Base-by-base conservation (phyloP, 371 early-diverging fungal species). In the Actinomortierella ambigua region DNA sequence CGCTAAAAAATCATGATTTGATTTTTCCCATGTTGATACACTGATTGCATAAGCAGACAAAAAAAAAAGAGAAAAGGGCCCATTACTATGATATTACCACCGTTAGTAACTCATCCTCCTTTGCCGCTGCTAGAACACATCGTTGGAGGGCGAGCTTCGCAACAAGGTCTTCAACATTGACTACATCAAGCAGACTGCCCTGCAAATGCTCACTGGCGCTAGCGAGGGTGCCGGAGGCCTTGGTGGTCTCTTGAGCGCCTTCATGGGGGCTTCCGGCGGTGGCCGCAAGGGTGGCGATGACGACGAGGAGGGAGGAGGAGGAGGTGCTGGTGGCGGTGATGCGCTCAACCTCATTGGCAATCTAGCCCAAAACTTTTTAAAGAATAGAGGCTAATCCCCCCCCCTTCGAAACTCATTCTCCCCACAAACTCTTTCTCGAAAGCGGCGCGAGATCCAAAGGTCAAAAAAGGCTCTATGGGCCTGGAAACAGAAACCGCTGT, bases 121-220 rank as follows among this genome's bases (percentile, higher is more conserved):
- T 44, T 46, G 11, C 22, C 11, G 29, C 53, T 29, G 20, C 24
- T 57, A 73, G 73, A 53, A 52, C 18, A 18, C n/a, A 17, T 43
- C 59, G 1, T 47, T 73, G 39, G 73, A 73, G 53, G 53, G 29
- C 9, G 63, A 73, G 50, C 67, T 73, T 48, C 73, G 73, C 49
- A 66, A 28, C 49, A 73, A 73, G 55, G 57, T 63, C 53, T 63
- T 63, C 60, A 59, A 59, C 4, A 14, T 53, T 23, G 69, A 68
- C 2, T 68, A 68, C 43, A 58, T 68, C 56, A 63, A 68, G 50
- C 2, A 48, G 5, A 59, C 18, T 2, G 63, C 48, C 15, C 18
- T 68, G 23, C 1, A 26, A 17, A 55, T 63, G 57, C n/a, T 68
- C 47, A 55, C 69, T n/a, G 69, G 69, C 17, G 57, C 40, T 8